Evolutionary conservation across 495 filamentous ascomycete genomes (phyloP), one percentile per base, ranked within the genome.

Genomic region (Talaromyces nanjingensis): DNA sequence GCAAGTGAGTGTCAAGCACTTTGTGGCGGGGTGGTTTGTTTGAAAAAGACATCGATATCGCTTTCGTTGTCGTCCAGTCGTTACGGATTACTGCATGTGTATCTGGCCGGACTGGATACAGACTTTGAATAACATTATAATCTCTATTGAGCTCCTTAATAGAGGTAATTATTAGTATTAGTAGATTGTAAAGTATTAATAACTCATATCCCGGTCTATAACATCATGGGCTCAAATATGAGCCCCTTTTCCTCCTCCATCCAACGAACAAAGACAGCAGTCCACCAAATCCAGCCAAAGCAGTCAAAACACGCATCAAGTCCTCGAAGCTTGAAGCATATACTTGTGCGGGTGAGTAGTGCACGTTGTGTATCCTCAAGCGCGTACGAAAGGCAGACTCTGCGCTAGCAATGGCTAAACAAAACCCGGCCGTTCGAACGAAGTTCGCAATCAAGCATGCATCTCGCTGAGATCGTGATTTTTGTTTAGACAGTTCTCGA

Each of bases 221-320:
- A 6, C 12, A 42, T 54, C 12, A 54, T 24, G 7, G 18, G 18
- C 24, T 22, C 11, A 16, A 3, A 24, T 22, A 22, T 6, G 53
- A 56, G 16, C 31, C 27, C 2, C 60, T 37, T 11, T 20, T 53
- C 24, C 18, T 52, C 47, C 45, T 47, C 29, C 24, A 34, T 12
- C 27, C 42, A 3, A 62, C 27, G 3, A 29, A 53, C n/a, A 62
- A 24, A 18, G 45, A 62, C 7, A 62, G 42, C 24, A 62, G 45
- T 29, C 60, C 60, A n/a, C 60, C 60, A 7, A 62, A 37, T 6
- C 60, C 60, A 33, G 60, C 24, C 27, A 62, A 4, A 53, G 29
- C 60, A 18, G 45, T 52, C 42, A 33, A 33, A 16, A 29, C 29
- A 62, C 31, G 31, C 60, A 62, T 62, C 24, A 62, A 18, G 9